Base-by-base conservation (phyloP, 2,329 filamentous ascomycete genomes). In the Colletotrichum echinochloae region DNA sequence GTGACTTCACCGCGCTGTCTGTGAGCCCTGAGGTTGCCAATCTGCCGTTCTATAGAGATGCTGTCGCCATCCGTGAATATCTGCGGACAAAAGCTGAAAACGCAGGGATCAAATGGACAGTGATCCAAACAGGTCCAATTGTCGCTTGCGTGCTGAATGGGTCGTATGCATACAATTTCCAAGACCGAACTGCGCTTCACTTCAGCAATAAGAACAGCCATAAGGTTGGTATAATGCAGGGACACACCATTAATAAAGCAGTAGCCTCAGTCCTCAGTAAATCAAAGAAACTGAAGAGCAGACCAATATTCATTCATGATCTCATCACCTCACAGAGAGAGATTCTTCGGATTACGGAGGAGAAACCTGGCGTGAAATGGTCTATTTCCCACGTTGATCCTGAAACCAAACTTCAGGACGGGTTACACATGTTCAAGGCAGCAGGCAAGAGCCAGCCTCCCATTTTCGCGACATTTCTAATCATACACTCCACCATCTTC, bases 241-340 rank as follows among this genome's bases (percentile, higher is more conserved):
- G 87, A 1, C 72, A 77, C 8, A 79, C 81, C 16, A 79, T 88
- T 18, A 86, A 81, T 0, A 77, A 82, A 18, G 83, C 86, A 0
- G 81, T 88, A 0, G 79, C 83, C 11, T 80, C 81, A 11, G 79
- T 86, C 1, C 79, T 90, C 3, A 79, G 76, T 73, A 82, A 77
- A 6, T 79, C 83, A 0, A 79, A 83, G 2, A 78, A 82, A 51
- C 88, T 86, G 0, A 83, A 79, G 71, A 90, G 90, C 75, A 80
- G 85, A 51, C 83, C 84, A 66, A 77, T 91, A 37, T 86, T 83
- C 70, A 75, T 90, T 11, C 83, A 84, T 8, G 86, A 83, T 8
- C 84, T 86, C 55, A 80, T 81, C 11, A 82, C 83, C 0, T 84
- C 83, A 0, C 86, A 89, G 75, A 84, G 84, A 1, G 79, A 88